Conservation (phyloP, 1,139 yeast genomes). For the Ogataea hybrid region DNA sequence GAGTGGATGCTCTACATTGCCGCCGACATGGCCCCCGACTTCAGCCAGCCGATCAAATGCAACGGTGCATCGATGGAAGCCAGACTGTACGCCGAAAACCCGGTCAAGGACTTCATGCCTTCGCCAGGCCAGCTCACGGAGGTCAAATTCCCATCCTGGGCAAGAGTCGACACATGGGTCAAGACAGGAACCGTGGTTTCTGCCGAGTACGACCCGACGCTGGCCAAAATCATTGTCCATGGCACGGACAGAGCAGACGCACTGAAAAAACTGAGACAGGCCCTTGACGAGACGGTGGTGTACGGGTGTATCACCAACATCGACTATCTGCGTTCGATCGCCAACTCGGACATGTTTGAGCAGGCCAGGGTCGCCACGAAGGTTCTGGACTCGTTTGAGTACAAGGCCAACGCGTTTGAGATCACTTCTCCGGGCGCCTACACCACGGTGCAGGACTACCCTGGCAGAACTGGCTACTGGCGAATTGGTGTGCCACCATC, state of each 20-base stretch:
- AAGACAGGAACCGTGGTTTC: constrained; percentile 84
- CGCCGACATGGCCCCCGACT: constrained; percentile 83
- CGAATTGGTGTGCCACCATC: constrained; percentile 96
- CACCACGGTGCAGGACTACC: constrained; percentile 94
- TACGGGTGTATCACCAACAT: constrained; percentile 88
- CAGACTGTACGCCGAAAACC: constrained; percentile 93
- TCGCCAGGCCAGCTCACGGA: constrained; percentile 93
- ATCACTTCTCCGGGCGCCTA: constrained; percentile 86
- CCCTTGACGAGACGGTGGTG: constrained; percentile 81
- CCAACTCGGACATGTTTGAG: constrained; percentile 79
- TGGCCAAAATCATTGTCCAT: constrained; percentile 94
- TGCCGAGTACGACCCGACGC: constrained; percentile 94
- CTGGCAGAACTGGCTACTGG: constrained; percentile 92
- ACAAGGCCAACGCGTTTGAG: constrained; percentile 82
- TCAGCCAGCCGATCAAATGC: constrained; percentile 53
- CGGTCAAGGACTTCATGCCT: constrained; percentile 91
- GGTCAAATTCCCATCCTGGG: constrained; percentile 82
- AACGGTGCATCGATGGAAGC: constrained; percentile 97
- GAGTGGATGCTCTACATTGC: constrained; percentile 97
- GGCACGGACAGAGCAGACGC: constrained; percentile 89
- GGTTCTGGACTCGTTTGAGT: constrained; percentile 78
- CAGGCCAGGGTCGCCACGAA: constrained; percentile 84
- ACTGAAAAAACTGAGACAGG: constrained; percentile 67
- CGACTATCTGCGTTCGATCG: constrained; percentile 85
- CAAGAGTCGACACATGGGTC: constrained; percentile 94